Evolutionary conservation across 768 basidiomycete genomes (phyloP), one percentile per base, ranked within the genome.

Genomic region (Leccinellum rugosiceps): DNA sequence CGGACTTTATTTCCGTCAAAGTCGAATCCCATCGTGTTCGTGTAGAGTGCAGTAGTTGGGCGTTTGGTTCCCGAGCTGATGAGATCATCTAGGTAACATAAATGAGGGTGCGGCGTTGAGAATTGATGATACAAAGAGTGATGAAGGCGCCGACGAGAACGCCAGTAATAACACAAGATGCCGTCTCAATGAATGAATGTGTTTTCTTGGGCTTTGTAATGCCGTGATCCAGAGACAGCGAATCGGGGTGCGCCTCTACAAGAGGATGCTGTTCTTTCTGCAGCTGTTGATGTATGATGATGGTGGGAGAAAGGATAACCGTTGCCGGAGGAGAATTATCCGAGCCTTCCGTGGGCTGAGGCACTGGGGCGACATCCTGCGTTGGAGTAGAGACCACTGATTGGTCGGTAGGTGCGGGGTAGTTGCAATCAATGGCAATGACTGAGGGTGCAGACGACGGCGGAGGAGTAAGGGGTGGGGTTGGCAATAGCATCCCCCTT

Each of bases 101-200:
- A 32, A 77, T 72, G 61, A 83, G 73, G 28, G 79, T 77, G 54
- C 81, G 74, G 55, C 78, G 73, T 60, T 80, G 81, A 34, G 74
- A 74, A 26, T 77, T 77, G 56, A 82, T 61, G 58, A 82, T 68
- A 61, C 76, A 83, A 30, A 84, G 71, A 19, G 84, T 78, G 63
- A 84, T 74, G 61, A 83, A 80, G 25, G 83, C 77, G 44, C 84
- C 84, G 47, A 84, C 70, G 50, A 88, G 72, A 63, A 88, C 82
- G 35, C 86, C 86, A 21, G 85, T 79, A 55, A 82, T 67, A 52
- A 81, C 68, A 63, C 76, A 78, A 49, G 80, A 80, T 52, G 79
- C 77, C 47, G 76, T 73, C 58, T 70, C 72, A 26, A 62, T 10
- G 26, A 70, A 41, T 32, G 70, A 70, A 61, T 63, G 66, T 35